Conservation (phyloP, 257 asterid genomes). For the Gentiana macrophylla region DNA sequence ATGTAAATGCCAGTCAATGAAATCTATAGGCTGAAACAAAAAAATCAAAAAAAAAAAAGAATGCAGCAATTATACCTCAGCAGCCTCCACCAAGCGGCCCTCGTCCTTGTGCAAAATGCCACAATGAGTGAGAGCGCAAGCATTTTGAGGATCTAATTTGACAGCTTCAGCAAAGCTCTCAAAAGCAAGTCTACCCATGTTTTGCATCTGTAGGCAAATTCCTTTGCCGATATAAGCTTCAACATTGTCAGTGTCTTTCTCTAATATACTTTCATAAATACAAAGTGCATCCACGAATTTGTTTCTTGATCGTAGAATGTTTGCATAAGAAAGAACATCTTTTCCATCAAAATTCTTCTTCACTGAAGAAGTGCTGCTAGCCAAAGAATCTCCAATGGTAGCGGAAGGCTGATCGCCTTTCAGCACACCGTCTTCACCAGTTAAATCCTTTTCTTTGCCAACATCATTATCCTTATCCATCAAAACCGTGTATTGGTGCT, state of each 20-base stretch:
- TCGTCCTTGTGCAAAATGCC: slow-evolving; percentile 92
- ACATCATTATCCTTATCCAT: slow-evolving; percentile 38
- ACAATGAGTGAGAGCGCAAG: slow-evolving; percentile 86
- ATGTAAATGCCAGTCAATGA: no score
- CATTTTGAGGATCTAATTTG: slow-evolving; percentile 71
- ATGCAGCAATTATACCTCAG: slow-evolving; percentile 56
- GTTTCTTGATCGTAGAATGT: slow-evolving; percentile 86
- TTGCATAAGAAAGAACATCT: slow-evolving; percentile 72
- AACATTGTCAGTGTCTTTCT: slow-evolving; percentile 56
- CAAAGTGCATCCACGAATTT: slow-evolving; percentile 81
- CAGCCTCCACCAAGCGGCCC: slow-evolving; percentile 89
- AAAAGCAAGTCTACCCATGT: slow-evolving; percentile 66
- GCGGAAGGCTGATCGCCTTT: slow-evolving; percentile 42
- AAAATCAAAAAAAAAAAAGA: not conserved
- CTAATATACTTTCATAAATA: slow-evolving; percentile 62
- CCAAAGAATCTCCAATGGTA: slow-evolving; percentile 29
- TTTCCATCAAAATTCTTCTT: slow-evolving; percentile 53
- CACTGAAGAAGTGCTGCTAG: slow-evolving; percentile 22
- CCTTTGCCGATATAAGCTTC: slow-evolving; percentile 97
- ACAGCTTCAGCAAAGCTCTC: slow-evolving; percentile 88
- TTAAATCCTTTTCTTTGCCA: slow-evolving; percentile 32
- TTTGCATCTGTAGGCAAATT: slow-evolving; percentile 91
- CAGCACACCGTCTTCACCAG: slow-evolving; percentile 26
- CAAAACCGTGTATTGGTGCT: slow-evolving; percentile 42
- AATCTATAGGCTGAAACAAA: no score